phyloP scores from a whole-genome alignment of 2,329 filamentous ascomycete species.

The Rugonectria rugulosa region DNA sequence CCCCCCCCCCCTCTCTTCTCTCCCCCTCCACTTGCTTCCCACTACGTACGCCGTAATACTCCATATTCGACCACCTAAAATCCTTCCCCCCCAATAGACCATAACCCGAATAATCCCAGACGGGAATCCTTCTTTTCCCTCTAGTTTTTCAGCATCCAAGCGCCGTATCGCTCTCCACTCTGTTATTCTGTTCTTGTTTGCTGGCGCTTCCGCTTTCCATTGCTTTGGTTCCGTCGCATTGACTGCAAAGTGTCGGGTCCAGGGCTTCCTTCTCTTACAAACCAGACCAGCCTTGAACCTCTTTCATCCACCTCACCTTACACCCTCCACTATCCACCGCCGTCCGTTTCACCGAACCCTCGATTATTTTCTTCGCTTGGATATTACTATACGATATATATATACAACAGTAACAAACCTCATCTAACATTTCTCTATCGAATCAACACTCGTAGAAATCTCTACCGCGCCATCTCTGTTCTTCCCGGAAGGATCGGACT shows the following conservation, averaged over 20 bases:
- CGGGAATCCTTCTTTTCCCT: no score
- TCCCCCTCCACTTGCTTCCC: no score
- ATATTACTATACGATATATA: no score
- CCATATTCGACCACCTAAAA: no score
- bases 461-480: not conserved
- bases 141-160: no score
- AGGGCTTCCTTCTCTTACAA: not conserved
- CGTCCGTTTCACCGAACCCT: not conserved
- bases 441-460: not conserved
- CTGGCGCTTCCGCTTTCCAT: not conserved
- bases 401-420: no score
- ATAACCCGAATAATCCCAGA: no score
- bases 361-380: not conserved
- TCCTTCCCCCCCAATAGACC: no score
- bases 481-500: conserved; percentile 23
- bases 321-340: not conserved
- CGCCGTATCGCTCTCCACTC: conserved; percentile 4
- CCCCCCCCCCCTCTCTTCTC: conserved; percentile 6
- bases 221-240: not conserved
- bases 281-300: not conserved
- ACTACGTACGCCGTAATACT: no score
- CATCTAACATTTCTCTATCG: not conserved
- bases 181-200: not conserved
- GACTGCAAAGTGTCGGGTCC: not conserved
- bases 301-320: not conserved